Conservation (phyloP, 805 yeast species). For the Nakazawaea holstii region DNA sequence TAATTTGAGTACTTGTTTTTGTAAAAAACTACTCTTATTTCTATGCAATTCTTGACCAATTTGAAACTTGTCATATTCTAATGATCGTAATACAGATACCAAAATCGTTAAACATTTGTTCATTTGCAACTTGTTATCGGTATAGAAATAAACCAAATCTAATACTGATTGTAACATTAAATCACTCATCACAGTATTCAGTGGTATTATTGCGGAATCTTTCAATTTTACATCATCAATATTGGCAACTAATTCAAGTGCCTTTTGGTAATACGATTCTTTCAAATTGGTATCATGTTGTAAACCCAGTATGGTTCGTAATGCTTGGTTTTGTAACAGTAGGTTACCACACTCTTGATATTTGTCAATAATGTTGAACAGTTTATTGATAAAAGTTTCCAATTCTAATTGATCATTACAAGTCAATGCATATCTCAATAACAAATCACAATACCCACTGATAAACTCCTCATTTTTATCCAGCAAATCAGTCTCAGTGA, state of each 20-base stretch:
- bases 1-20: conserved; percentile 19
- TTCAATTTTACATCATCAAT: neutral
- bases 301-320: conserved; percentile 31
- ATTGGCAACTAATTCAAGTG: neutral
- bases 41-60: conserved; percentile 12
- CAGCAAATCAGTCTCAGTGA: conserved; percentile 18
- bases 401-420: conserved; percentile 23
- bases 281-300: conserved; percentile 16
- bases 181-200: conserved; percentile 17
- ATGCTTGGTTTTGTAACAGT: conserved; percentile 24
- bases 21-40: conserved; percentile 11
- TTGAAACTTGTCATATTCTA: conserved; percentile 17
- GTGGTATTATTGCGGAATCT: conserved; percentile 16
- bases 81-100: conserved; percentile 24
- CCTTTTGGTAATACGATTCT: neutral
- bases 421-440: conserved; percentile 33
- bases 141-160: conserved; percentile 24
- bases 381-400: conserved; percentile 21
- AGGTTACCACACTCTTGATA: conserved; percentile 18
- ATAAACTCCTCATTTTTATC: conserved; percentile 24
- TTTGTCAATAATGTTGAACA: conserved; percentile 22
- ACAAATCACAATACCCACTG: conserved; percentile 29
- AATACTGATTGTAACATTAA: conserved; percentile 21
- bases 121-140: conserved; percentile 19
- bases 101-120: conserved; percentile 29